These are phyloP conservation scores for Pichia sp. DNA, from an alignment of 1,139 yeast species.

Conservation along the genomic window DNA sequence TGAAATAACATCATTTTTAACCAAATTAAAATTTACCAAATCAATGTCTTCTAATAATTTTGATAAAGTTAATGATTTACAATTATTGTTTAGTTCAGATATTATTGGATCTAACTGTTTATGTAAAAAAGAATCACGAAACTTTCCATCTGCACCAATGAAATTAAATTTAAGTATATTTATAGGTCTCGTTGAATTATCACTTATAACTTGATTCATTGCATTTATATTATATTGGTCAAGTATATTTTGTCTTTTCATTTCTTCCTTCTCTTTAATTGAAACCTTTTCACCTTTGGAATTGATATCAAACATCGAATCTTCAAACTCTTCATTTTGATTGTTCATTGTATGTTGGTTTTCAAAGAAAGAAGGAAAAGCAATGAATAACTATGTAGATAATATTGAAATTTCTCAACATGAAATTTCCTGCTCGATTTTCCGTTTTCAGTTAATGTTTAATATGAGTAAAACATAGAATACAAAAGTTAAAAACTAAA, in stretches of 20 bases:
- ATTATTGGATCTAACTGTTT: slow-evolving; percentile 53
- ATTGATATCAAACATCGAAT: slow-evolving; percentile 7
- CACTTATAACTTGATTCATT: slow-evolving; percentile 38
- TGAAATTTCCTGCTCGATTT: not conserved
- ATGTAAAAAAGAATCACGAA: slow-evolving; percentile 46
- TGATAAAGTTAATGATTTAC: slow-evolving; percentile 27
- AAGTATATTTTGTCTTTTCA: slow-evolving; percentile 20
- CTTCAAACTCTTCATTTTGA: slow-evolving; percentile 3
- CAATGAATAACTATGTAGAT: no score
- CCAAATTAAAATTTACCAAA: slow-evolving; percentile 37
- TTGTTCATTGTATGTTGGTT: slow-evolving; percentile 1
- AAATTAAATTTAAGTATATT: slow-evolving; percentile 44
- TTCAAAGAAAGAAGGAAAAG: not conserved
- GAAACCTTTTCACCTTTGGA: not conserved
- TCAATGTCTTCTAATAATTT: slow-evolving; percentile 39
- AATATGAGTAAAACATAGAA: no score
- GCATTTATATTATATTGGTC: slow-evolving; percentile 36
- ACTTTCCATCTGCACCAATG: slow-evolving; percentile 42
- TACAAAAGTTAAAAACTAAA: not conserved
- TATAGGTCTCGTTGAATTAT: slow-evolving; percentile 41
- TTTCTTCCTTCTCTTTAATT: slow-evolving; percentile 16
- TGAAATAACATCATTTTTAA: slow-evolving; percentile 30
- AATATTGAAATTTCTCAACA: not conserved
- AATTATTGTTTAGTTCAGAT: slow-evolving; percentile 6
- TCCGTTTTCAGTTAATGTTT: not conserved